Percentiles rank a stretch among this genome's conserved stretches.
phyloP scores from a whole-genome alignment of 495 filamentous ascomycete species.

The Neurospora sp. region DNA sequence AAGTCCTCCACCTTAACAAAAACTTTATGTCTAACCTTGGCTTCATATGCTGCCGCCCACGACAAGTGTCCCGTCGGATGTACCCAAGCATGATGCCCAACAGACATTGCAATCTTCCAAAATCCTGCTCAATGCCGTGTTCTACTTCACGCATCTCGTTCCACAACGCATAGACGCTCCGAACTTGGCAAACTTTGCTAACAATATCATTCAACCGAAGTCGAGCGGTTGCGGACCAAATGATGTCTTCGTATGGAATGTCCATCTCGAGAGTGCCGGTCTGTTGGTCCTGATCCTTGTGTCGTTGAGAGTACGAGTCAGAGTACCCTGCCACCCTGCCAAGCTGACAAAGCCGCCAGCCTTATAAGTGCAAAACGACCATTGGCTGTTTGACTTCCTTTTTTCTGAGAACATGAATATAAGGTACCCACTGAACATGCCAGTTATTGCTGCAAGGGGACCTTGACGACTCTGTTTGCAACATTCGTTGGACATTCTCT shows the following conservation, averaged over 20 bases:
- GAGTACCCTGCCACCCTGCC: background rate
- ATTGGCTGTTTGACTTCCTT: background rate
- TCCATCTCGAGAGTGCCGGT: background rate
- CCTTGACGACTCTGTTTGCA: background rate
- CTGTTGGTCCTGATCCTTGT: background rate
- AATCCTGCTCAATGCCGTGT: too few relatives aligned
- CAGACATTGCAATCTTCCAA: too few relatives aligned
- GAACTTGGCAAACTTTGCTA: background rate
- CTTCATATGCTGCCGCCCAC: too few relatives aligned
- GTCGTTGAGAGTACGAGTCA: background rate
- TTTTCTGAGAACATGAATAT: background rate
- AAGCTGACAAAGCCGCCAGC: background rate
- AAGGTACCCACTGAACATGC: background rate
- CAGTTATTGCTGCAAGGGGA: background rate
- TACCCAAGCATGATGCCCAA: too few relatives aligned
- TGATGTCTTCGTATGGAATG: background rate
- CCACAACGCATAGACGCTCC: background rate
- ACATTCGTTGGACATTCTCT: background rate
- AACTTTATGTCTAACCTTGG: too few relatives aligned
- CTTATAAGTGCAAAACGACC: background rate
- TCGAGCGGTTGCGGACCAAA: background rate
- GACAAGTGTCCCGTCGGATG: too few relatives aligned
- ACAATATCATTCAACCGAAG: background rate
- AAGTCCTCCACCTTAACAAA: too few relatives aligned
- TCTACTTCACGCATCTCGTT: too few relatives aligned